Evolutionary conservation across 192 early-diverging fungal genomes (phyloP), one percentile per base, ranked within the genome.

Genomic region (Hyaloraphidium curvatum): DNA sequence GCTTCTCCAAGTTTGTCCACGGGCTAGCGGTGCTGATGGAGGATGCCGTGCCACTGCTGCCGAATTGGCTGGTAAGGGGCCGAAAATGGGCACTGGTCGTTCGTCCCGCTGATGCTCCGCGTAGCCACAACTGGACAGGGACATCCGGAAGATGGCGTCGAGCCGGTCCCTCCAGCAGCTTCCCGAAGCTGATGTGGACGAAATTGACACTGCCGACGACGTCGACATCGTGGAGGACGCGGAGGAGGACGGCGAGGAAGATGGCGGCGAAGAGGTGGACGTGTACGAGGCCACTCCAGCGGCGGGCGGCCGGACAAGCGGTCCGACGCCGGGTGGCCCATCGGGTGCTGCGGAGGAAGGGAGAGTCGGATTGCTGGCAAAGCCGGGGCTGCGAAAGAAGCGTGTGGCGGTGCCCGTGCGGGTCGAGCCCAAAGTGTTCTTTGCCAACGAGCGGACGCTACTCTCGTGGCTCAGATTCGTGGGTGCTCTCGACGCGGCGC

Each of bases 361-460:
- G 9, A 11, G 9, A n/a, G 25, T 14, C 14, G 14, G 17, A 48
- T 14, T 48, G 7, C 23, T 48, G 43, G 43, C 17, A 14, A 48
- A 48, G 25, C 17, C 43, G 7, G 14, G 17, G 7, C 14, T 25
- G 7, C 17, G 43, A 25, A 14, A 14, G 7, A 75, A 75, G 48
- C 41, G 67, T 1, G 71, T 74, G 29, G 62, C 63, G 0, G 23
- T 74, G 29, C 69, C 79, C 3, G 64, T 83, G n/a, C 73, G 82
- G 37, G 76, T 87, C 14, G 86, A 89, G 53, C 82, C 86, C 14
- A 89, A 89, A 67, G 80, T 86, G 13, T 87, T 78, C 52, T 83
- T 89, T 65, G 84, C 84, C 37, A 89, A 89, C 53, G 86, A 89
- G 62, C 70, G 86, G 35, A 87, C 84, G 0, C 87, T 85, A 58